Base-by-base conservation (phyloP, 2,329 filamentous ascomycete genomes). In the Fusarium proliferatum region DNA sequence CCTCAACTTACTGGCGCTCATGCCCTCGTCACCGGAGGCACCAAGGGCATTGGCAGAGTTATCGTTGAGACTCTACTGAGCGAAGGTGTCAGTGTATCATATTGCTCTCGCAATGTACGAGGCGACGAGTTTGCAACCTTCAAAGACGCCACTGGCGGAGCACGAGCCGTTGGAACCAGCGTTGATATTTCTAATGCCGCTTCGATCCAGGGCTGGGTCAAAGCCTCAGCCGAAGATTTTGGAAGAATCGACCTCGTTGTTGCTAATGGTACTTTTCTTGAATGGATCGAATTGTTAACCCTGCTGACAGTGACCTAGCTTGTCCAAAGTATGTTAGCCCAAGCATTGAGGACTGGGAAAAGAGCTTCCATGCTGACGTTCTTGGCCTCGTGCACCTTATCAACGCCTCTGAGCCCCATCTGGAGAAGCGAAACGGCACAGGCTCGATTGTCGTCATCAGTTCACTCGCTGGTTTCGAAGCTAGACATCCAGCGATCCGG, bases 41-140 rank as follows among this genome's bases (percentile, higher is more conserved):
- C 66, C 9, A 79, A 79, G 33, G 77, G 77, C 5, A 75, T 79
- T n/a, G 77, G 77, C 1, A 75, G 51, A 42, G 73, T 64, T 4
- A 74, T 76, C 2, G 75, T 73, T 1, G 65, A 79, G 38, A 38
- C 41, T 2, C 73, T 79, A 15, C 67, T 79, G 19, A 16, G 26
- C 46, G n/a, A 77, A 78, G 36, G 77, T 10, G 77, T 75, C 17
- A 78, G 79, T 26, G 78, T 79, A 7, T 79, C 77, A 4, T 79
- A 77, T 9, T 78, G 77, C 10, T 66, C 77, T 12, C 74, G 77
- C 8, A 62, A 63, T 6, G 45, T 71, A 2, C 64, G 61, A 2
- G 70, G 67, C 12, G 60, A 79, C 26, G 75, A 79, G 15, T 79
- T 79, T 19, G 43, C 41, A 5, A n/a, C 21, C 17, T 74, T 74